Percentiles rank a stretch among this genome's conserved stretches.
Conservation (phyloP, 1,284 basidiomycete species). For the Hypsizygus ulmarius region DNA sequence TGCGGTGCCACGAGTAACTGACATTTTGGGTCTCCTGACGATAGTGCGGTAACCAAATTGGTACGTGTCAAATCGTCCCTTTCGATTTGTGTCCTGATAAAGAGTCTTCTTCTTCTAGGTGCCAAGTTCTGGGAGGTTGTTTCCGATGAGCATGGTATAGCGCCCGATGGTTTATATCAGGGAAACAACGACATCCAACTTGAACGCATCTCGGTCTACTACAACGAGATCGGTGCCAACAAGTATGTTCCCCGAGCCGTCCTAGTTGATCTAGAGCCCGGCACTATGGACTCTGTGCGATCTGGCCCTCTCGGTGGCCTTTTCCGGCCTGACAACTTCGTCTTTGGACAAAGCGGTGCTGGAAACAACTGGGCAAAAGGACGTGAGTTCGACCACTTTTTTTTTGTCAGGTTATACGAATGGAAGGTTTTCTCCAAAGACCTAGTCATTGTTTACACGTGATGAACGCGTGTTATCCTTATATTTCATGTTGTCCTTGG, state of each 20-base stretch:
- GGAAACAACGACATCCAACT: constrained; percentile 95
- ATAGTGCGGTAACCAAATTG: constrained; percentile 97
- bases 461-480: too few species aligned
- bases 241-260: constrained; percentile 98
- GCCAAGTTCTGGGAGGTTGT: constrained; percentile 99
- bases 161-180: constrained; percentile 88
- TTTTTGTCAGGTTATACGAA: not conserved
- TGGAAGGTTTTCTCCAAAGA: too few species aligned
- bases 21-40: constrained; percentile 19
- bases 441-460: too few species aligned
- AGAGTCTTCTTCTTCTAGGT: constrained; percentile 45
- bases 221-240: constrained; percentile 87
- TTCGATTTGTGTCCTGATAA: constrained; percentile 21
- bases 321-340: constrained; percentile 96
- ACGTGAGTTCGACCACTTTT: constrained; percentile 49
- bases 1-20: constrained; percentile 12
- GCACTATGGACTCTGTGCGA: constrained; percentile 95
- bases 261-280: constrained; percentile 93
- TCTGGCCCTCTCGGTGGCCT: constrained; percentile 81
- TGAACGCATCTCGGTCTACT: constrained; percentile 96
- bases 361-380: constrained; percentile 98
- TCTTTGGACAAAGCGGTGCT: constrained; percentile 87
- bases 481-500: not conserved
- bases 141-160: constrained; percentile 97
- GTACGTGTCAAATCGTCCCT: constrained; percentile 43